These are phyloP conservation scores for Stellera chamaejasme DNA, from an alignment of 345 rosid genomes.

Conservation along the genomic window DNA sequence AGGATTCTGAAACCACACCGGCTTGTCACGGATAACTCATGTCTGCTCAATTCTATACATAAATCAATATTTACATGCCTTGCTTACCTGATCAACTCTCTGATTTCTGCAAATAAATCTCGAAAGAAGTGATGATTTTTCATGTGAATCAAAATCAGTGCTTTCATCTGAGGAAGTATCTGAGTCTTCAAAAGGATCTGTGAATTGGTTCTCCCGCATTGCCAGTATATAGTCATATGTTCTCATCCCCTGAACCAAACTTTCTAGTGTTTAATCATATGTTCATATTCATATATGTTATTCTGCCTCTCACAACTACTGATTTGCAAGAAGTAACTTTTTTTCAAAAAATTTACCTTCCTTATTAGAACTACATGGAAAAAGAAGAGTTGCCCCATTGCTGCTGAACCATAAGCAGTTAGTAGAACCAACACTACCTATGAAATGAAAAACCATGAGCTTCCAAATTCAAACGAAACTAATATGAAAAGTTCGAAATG, in stretches of 20 bases:
- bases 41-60: background rate
- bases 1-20: conserved; percentile 34
- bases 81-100: conserved; percentile 41
- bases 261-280: background rate
- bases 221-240: conserved; percentile 94
- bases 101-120: conserved; percentile 55
- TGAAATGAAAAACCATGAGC: conserved; percentile 1
- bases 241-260: conserved; percentile 70
- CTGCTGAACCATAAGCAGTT: conserved; percentile 84
- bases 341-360: conserved; percentile 41
- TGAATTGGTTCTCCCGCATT: conserved; percentile 72
- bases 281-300: no score
- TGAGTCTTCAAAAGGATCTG: conserved; percentile 73
- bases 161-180: conserved; percentile 71
- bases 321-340: background rate
- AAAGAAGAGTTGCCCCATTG: conserved; percentile 94
- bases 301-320: no score
- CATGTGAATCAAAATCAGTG: conserved; percentile 73
- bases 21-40: background rate
- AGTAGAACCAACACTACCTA: conserved; percentile 70
- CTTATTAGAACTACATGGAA: conserved; percentile 92
- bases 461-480: conserved; percentile 11
- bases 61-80: background rate
- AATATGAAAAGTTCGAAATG: conserved; percentile 8
- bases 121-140: conserved; percentile 53